Evolutionary conservation across 148 eudicot genomes (phyloP), one percentile per base, ranked within the genome.

Genomic region (Heliamphora exappendiculata): DNA sequence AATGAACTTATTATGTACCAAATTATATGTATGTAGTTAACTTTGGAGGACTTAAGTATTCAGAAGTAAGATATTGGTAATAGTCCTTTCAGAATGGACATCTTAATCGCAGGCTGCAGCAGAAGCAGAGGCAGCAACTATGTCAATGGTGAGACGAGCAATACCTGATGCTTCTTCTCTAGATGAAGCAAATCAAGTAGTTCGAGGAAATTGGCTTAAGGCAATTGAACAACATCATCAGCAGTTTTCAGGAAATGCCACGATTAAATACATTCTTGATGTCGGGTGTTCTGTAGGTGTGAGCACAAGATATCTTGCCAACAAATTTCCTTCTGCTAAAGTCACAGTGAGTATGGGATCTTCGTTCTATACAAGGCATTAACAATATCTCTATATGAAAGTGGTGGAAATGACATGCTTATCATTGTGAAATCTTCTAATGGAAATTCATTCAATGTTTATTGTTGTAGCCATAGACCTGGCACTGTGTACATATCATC

Each of bases 51-150:
- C 24, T 1, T 60, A 5, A 50, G 7, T 17, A 2, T 50, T 42
- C 20, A 20, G 33, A 53, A n/a, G 28, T 71, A 42, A 34, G 14
- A 50, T 51, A 51, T 34, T 13, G 31, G 22, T 73, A 10, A 55
- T 73, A 55, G 57, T 24, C 20, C 34, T 24, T 73, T 73, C 66
- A 57, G 37, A 37, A 74, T 39, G 53, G 17, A 53, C 71, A 73
- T 64, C 77, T 44, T 75, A 54, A 47, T 45, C 74, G 80, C 83
- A 94, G 98, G 98, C 98, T 82, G 98, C 98, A 83, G 98, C 98
- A 69, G 98, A 94, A 86, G 98, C 96, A 59, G 98, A 94, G 82
- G 87, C 98, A 34, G 98, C 98, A 71, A 92, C 97, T 33, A 82
- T 94, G 92, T 88, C 97, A 47, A 87, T 94, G 84, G 86, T 84